Conservation (phyloP, 202 grass and related monocot species). For the Musa balbisiana region DNA sequence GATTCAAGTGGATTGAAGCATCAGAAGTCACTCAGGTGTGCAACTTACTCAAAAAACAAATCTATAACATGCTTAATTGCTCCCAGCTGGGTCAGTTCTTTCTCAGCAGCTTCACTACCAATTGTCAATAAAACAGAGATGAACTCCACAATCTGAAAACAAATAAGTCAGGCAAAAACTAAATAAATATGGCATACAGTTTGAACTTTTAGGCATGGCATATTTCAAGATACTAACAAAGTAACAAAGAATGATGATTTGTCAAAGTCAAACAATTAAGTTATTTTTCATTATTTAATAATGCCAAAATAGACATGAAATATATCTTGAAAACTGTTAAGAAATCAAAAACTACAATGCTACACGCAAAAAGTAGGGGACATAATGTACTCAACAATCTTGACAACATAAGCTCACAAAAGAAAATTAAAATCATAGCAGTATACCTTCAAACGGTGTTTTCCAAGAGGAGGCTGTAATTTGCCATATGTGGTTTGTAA, state of each 20-base stretch:
- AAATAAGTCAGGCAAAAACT: not conserved
- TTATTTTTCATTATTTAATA: not conserved
- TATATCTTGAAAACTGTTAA: not conserved
- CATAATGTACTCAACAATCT: not conserved
- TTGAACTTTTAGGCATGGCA: not conserved
- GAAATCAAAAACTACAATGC: not conserved
- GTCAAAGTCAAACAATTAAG: not conserved
- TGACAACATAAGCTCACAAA: not conserved
- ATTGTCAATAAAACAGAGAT: conserved; percentile 93
- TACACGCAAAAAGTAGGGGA: not conserved
- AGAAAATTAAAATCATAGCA: conserved; percentile 3
- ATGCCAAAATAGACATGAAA: not conserved
- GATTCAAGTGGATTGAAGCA: conserved; percentile 11
- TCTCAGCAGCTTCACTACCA: conserved; percentile 90
- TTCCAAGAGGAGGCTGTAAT: conserved; percentile 71
- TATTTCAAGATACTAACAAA: not conserved
- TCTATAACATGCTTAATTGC: conserved; percentile 67
- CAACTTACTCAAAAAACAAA: conserved; percentile 92
- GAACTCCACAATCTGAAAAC: conserved; percentile 81
- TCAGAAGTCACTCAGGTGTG: conserved; percentile 5
- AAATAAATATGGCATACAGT: too few relatives aligned
- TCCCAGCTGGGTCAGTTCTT: conserved; percentile 58
- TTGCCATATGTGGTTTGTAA: conserved; percentile 84
- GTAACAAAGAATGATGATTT: not conserved
- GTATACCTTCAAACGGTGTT: conserved; percentile 82